Evolutionary conservation across 176 grass and related monocot species (phyloP).

Genomic region (Otatea glauca): DNA sequence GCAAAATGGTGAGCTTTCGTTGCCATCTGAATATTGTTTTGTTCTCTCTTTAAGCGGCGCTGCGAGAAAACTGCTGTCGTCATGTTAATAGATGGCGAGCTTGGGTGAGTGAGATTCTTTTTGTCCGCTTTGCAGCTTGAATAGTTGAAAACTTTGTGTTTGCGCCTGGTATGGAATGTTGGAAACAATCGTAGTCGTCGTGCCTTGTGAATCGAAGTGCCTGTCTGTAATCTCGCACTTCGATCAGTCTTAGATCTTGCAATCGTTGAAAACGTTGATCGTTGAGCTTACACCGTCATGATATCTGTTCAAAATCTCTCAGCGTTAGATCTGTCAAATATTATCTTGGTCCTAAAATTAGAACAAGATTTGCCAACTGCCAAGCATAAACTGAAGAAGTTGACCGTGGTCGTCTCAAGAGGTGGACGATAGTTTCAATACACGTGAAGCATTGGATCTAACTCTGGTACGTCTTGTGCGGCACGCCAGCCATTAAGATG

Average conservation of each 20-base stretch:
- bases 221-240: neutral
- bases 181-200: neutral
- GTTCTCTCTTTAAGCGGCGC: neutral
- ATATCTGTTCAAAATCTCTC: neutral
- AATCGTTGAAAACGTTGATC: neutral
- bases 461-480: neutral
- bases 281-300: neutral
- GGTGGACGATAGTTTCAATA: neutral
- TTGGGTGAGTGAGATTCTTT: neutral
- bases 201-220: neutral
- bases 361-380: neutral
- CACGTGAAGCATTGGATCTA: conserved; percentile 6
- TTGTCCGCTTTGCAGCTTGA: conserved; percentile 24
- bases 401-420: neutral
- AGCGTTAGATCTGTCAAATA: neutral
- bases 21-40: neutral
- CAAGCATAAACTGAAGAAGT: neutral
- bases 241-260: neutral
- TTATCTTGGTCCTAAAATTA: neutral
- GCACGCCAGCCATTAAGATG: neutral
- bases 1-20: neutral
- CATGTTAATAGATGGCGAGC: neutral
- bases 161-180: neutral
- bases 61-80: neutral
- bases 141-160: conserved; percentile 1